Percentiles rank a stretch among this genome's conserved stretches.
phyloP scores from a whole-genome alignment of 1,284 basidiomycete genomes.

The Chiua sp. region DNA sequence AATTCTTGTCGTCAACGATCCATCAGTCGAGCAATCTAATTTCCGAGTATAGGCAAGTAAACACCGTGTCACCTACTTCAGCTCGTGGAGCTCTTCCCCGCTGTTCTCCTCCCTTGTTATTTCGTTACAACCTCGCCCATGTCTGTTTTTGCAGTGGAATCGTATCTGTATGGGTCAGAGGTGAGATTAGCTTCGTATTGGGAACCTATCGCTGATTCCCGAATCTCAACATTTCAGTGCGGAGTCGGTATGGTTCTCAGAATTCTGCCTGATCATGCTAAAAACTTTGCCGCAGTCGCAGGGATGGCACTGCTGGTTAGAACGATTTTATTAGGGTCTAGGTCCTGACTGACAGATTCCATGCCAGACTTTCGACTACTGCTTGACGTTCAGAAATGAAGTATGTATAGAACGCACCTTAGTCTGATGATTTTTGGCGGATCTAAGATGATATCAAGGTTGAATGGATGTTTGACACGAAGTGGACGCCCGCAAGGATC shows the following conservation, averaged over 20 bases:
- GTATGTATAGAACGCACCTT: neutral
- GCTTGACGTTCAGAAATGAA: conserved; percentile 22
- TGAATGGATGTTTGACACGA: conserved; percentile 19
- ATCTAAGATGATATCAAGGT: conserved; percentile 10
- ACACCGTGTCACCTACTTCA: neutral
- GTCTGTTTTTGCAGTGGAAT: conserved; percentile 16
- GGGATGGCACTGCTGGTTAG: conserved; percentile 18
- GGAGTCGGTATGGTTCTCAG: conserved; percentile 16
- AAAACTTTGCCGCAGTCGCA: conserved; percentile 7
- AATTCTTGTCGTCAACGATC: conserved; percentile 11
- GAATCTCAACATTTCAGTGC: neutral
- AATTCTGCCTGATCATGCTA: neutral
- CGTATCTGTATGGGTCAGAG: conserved; percentile 22
- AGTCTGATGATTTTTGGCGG: neutral
- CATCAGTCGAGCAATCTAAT: neutral
- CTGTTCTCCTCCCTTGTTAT: neutral
- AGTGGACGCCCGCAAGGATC: conserved; percentile 23
- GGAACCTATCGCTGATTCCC: neutral
- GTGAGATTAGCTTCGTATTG: conserved; percentile 3
- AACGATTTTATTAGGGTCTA: neutral
- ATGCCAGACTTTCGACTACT: conserved; percentile 23
- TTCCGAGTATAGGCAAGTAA: neutral
- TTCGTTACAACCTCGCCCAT: neutral
- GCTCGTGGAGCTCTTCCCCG: neutral
- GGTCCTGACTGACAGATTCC: neutral